Evolutionary conservation across 163 green algal genomes (phyloP).

Genomic region (Volvox carteri): DNA sequence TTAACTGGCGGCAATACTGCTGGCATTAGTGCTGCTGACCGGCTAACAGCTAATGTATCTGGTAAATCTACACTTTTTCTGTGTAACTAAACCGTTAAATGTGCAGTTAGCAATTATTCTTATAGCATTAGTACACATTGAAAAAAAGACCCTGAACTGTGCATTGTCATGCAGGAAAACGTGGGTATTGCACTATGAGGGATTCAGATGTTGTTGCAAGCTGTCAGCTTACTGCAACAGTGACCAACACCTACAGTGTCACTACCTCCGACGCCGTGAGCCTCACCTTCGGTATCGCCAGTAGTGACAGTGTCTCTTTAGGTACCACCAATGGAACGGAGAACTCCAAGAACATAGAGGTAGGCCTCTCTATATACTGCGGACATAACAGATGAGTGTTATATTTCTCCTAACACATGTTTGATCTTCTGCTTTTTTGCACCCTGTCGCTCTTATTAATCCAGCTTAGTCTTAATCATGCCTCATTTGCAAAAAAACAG

Average conservation of each 20-base stretch:
- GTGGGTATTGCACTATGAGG: constrained; percentile 48
- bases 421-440: background rate
- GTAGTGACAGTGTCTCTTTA: background rate
- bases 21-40: background rate
- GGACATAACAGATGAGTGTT: too few species aligned
- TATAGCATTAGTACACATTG: too few species aligned
- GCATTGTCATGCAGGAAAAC: background rate
- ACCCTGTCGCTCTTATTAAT: too few species aligned
- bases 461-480: background rate
- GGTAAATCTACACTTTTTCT: background rate
- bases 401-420: too few species aligned
- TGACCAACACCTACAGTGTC: background rate
- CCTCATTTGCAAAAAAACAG: too few species aligned
- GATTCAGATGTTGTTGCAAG: background rate
- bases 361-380: too few species aligned
- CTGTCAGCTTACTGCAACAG: background rate
- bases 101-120: too few species aligned
- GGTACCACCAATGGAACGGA: constrained; percentile 10
- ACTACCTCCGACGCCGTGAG: constrained; percentile 12
- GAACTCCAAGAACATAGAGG: background rate
- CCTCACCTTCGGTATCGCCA: constrained; percentile 30
- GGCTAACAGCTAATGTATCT: background rate
- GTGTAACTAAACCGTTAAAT: background rate
- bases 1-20: background rate
- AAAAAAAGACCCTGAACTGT: background rate